These are phyloP conservation scores for Sporobolomyces phaffii DNA, from an alignment of 768 basidiomycete genomes.

Conservation along the genomic window DNA sequence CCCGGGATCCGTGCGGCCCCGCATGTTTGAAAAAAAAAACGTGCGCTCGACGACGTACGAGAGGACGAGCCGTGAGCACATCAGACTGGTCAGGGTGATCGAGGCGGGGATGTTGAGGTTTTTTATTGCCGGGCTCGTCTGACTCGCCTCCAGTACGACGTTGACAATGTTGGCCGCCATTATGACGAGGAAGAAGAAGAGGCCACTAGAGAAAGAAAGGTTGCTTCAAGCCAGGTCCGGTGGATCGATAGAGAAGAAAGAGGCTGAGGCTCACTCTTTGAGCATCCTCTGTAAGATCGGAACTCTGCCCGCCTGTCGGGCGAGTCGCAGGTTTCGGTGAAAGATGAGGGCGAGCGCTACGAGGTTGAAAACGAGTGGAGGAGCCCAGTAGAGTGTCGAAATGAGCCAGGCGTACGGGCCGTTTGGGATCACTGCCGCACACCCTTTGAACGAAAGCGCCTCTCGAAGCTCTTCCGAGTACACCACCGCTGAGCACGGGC, in stretches of 20 bases:
- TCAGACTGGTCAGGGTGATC: background rate
- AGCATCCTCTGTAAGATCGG: conserved; percentile 2
- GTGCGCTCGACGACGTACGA: too few species aligned
- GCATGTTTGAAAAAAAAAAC: too few species aligned
- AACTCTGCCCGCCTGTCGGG: background rate
- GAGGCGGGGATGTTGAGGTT: conserved; percentile 4
- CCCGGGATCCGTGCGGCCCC: background rate
- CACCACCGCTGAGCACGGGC: background rate
- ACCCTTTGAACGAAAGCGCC: conserved; percentile 1
- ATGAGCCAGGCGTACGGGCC: background rate
- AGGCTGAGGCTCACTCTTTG: background rate
- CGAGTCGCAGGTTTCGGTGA: background rate
- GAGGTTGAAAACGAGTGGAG: background rate
- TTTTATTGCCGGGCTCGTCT: background rate
- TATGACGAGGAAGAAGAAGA: conserved; percentile 4
- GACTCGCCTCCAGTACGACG: background rate
- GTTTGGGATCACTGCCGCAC: background rate
- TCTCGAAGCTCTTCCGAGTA: background rate
- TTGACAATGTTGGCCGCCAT: conserved; percentile 2
- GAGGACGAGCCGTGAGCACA: background rate
- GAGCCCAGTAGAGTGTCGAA: background rate
- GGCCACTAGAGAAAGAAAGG: background rate
- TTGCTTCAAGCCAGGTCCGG: too few species aligned
- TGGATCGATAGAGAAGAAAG: too few species aligned
- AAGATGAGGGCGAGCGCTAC: background rate